Conservation (phyloP, 495 filamentous ascomycete genomes). For the Penicillium desertorum region DNA sequence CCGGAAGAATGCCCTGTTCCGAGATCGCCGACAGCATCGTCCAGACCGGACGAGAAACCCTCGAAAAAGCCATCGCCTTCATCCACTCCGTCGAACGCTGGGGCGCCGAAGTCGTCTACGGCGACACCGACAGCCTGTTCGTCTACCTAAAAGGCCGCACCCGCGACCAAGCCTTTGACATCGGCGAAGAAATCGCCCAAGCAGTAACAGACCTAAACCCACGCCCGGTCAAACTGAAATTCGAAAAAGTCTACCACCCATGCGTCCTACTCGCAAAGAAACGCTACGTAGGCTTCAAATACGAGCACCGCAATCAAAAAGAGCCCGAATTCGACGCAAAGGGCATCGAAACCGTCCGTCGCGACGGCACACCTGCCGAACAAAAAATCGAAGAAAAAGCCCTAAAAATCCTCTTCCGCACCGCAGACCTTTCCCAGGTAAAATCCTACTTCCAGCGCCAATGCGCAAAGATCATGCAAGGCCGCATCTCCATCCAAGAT, state of each 20-base stretch:
- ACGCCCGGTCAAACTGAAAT: constrained; percentile 90
- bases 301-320: constrained; percentile 72
- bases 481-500: constrained; percentile 85
- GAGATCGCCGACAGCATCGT: constrained; percentile 99
- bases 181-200: constrained; percentile 90
- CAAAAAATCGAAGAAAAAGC: constrained; percentile 98
- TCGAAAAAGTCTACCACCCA: constrained; percentile 97
- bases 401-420: constrained; percentile 84
- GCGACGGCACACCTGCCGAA: constrained; percentile 92
- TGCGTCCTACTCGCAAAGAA: constrained; percentile 95
- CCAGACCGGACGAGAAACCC: constrained; percentile 88
- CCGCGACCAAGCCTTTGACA: constrained; percentile 82
- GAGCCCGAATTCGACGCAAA: constrained; percentile 96
- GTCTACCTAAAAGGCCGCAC: constrained; percentile 85
- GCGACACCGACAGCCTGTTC: constrained; percentile 97
- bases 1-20: constrained; percentile 93
- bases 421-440: constrained; percentile 82
- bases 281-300: constrained; percentile 97
- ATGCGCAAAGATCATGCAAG: constrained; percentile 90
- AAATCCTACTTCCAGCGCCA: constrained; percentile 90
- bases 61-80: constrained; percentile 89
- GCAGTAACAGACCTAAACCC: constrained; percentile 89
- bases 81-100: constrained; percentile 86
- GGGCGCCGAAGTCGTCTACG: constrained; percentile 96
- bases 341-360: constrained; percentile 92